phyloP scores from a whole-genome alignment of 495 filamentous ascomycete genomes.

The Cenococcum geophilum region DNA sequence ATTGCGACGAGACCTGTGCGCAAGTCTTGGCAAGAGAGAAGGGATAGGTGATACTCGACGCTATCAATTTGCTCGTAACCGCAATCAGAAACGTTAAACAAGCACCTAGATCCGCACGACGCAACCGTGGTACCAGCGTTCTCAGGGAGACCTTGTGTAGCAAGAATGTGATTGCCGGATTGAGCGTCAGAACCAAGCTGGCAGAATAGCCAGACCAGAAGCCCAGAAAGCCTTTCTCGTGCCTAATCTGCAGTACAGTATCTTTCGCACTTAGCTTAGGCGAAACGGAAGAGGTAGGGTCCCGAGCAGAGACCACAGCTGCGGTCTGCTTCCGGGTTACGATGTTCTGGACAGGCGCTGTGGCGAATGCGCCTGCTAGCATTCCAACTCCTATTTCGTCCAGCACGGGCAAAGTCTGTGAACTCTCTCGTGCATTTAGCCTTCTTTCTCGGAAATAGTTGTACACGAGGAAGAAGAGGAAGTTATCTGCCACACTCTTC shows the following conservation, averaged over 20 bases:
- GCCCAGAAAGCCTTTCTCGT: slow-evolving; percentile 66
- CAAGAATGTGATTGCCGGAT: slow-evolving; percentile 82
- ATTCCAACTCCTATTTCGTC: slow-evolving; percentile 77
- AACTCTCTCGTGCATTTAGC: slow-evolving; percentile 33
- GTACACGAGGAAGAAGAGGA: slow-evolving; percentile 83
- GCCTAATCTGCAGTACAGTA: slow-evolving; percentile 57
- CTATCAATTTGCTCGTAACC: slow-evolving; percentile 72
- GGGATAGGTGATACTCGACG: slow-evolving; percentile 77
- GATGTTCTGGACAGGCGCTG: slow-evolving; percentile 76
- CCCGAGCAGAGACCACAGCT: slow-evolving; percentile 40
- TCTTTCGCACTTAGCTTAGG: slow-evolving; percentile 44
- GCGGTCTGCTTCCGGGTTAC: slow-evolving; percentile 76
- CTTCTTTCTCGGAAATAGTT: slow-evolving; percentile 59
- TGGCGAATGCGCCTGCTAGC: slow-evolving; percentile 69
- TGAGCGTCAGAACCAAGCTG: slow-evolving; percentile 70
- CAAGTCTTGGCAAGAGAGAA: slow-evolving; percentile 77
- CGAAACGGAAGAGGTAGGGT: slow-evolving; percentile 11
- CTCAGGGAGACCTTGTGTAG: slow-evolving; percentile 66
- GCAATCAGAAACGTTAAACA: slow-evolving; percentile 64
- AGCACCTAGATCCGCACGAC: slow-evolving; percentile 48
- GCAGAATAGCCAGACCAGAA: slow-evolving; percentile 93
- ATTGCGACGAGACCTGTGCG: slow-evolving; percentile 47
- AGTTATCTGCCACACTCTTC: slow-evolving; percentile 69
- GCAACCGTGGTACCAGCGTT: slow-evolving; percentile 46
- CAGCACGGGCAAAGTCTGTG: slow-evolving; percentile 49